Evolutionary conservation across 1,139 yeast species (phyloP).

Genomic region (Geotrichum macrosporum): DNA sequence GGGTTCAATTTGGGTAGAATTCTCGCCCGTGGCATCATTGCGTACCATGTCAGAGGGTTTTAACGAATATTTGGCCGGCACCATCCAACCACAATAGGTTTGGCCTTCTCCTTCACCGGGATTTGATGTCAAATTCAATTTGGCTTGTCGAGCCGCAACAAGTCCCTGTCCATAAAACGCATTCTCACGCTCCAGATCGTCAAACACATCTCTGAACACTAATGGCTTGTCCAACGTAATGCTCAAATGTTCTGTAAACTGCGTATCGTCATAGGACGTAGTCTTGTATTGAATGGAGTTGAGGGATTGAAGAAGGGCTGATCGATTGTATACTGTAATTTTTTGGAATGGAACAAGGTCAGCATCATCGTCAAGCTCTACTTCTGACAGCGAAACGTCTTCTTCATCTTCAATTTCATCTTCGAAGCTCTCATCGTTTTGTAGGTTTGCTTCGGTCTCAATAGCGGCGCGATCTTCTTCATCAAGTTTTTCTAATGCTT

Average conservation of each 20-base stretch:
- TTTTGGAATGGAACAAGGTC: constrained; percentile 37
- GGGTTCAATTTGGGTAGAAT: constrained; percentile 30
- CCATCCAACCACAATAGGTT: too few relatives aligned
- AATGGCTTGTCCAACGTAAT: background rate
- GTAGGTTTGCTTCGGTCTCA: constrained; percentile 7
- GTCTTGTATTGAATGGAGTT: constrained; percentile 34
- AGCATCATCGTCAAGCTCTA: constrained; percentile 1
- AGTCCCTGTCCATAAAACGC: constrained; percentile 92
- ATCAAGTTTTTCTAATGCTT: constrained; percentile 23
- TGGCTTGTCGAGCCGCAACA: constrained; percentile 75
- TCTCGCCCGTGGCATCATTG: constrained; percentile 62
- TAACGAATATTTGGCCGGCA: too few relatives aligned
- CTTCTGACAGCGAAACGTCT: constrained; percentile 8
- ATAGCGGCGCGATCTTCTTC: constrained; percentile 21
- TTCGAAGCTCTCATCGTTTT: constrained; percentile 11
- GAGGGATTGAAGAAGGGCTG: constrained; percentile 38
- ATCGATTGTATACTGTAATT: constrained; percentile 52
- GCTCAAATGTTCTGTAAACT: constrained; percentile 46
- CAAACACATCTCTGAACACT: constrained; percentile 3
- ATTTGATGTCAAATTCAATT: too few relatives aligned
- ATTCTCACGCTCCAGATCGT: constrained; percentile 70
- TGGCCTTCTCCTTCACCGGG: too few relatives aligned
- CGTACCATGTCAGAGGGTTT: too few relatives aligned
- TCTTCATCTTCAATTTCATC: constrained; percentile 9
- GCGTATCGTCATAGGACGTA: constrained; percentile 44